These are phyloP conservation scores for Macaranga tanarius DNA, from an alignment of 441 rosid genomes.

Conservation along the genomic window DNA sequence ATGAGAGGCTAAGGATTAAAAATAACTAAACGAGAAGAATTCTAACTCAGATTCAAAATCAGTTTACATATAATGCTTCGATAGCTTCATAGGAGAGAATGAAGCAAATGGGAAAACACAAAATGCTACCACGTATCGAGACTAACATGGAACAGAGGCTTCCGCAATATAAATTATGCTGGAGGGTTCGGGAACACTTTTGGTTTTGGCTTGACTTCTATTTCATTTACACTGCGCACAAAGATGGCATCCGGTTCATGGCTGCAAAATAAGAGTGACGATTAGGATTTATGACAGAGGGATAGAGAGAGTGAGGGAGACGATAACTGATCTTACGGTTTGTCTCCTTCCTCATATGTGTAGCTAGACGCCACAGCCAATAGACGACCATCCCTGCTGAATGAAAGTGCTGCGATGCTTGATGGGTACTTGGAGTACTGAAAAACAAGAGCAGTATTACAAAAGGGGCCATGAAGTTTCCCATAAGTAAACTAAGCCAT, in stretches of 20 bases:
- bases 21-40: background rate
- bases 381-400: conserved; percentile 89
- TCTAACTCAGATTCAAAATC: conserved; percentile 1
- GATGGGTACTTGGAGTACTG: conserved; percentile 94
- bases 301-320: conserved; percentile 2
- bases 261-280: conserved; percentile 40
- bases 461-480: background rate
- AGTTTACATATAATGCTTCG: background rate
- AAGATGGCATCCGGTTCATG: conserved; percentile 85
- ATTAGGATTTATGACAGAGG: conserved; percentile 3
- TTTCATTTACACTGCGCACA: conserved; percentile 71
- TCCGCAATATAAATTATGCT: conserved; percentile 32
- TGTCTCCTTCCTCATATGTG: conserved; percentile 94
- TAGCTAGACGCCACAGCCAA: conserved; percentile 99
- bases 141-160: conserved; percentile 5
- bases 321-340: conserved; percentile 50
- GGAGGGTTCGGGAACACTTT: conserved; percentile 76
- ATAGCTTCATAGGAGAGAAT: conserved; percentile 24
- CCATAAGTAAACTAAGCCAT: background rate
- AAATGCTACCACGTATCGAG: conserved; percentile 2
- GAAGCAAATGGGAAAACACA: conserved; percentile 22
- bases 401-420: conserved; percentile 85
- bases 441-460: conserved; percentile 12
- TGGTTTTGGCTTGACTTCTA: conserved; percentile 89
- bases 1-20: background rate